Conservation (phyloP, 2,329 filamentous ascomycete genomes). For the Chalaropsis ovoidea region DNA sequence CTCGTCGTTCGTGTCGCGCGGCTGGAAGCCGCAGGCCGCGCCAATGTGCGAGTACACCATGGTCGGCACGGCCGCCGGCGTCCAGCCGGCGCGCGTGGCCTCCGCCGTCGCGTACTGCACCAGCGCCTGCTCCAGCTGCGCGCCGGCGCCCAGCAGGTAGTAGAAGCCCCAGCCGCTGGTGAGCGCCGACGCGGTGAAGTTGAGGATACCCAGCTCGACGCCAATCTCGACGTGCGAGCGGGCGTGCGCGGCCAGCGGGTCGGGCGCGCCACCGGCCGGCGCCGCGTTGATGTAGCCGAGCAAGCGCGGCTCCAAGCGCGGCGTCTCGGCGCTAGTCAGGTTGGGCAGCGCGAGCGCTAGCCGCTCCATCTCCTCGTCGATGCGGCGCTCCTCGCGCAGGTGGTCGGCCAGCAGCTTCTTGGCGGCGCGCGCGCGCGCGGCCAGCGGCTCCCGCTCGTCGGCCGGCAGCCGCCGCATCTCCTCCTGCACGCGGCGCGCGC, state of each 20-base stretch:
- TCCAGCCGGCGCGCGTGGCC: constrained; percentile 66
- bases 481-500: constrained; percentile 32
- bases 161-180: constrained; percentile 97
- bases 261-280: constrained; percentile 32
- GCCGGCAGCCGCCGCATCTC: constrained; percentile 33
- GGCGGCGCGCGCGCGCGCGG: constrained; percentile 53
- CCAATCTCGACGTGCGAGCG: constrained; percentile 77
- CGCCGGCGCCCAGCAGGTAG: constrained; percentile 83
- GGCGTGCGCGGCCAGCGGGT: constrained; percentile 28
- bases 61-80: constrained; percentile 69
- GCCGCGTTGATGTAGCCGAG: constrained; percentile 70
- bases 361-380: constrained; percentile 56
- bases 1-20: constrained; percentile 79
- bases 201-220: constrained; percentile 72
- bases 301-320: constrained; percentile 55
- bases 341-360: constrained; percentile 78
- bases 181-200: constrained; percentile 72
- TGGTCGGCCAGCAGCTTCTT: constrained; percentile 53
- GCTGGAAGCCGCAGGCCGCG: constrained; percentile 85
- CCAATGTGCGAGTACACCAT: constrained; percentile 89
- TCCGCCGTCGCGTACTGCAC: constrained; percentile 73
- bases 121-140: constrained; percentile 87
- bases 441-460: constrained; percentile 42
- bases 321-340: constrained; percentile 66
- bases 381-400: constrained; percentile 50